phyloP scores from a whole-genome alignment of 2,329 filamentous ascomycete genomes.

The Xylariaceae sp. region DNA sequence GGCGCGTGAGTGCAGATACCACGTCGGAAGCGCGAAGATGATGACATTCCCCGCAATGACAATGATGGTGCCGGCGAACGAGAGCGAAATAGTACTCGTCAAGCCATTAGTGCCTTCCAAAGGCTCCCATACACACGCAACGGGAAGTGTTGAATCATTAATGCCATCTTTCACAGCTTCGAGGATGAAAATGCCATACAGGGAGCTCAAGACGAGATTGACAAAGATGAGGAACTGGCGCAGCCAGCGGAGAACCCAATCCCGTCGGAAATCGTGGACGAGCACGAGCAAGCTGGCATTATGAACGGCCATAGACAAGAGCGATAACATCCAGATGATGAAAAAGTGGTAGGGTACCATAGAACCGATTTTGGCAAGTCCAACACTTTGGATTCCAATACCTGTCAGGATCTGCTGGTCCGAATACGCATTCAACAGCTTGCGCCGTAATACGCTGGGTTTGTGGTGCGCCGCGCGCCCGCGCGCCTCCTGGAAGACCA shows the following conservation, averaged over 20 bases:
- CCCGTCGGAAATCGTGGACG: slow-evolving; percentile 68
- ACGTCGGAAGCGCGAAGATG: slow-evolving; percentile 65
- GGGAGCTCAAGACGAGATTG: slow-evolving; percentile 64
- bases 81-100: slow-evolving; percentile 51
- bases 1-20: slow-evolving; percentile 65
- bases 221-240: slow-evolving; percentile 69
- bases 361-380: slow-evolving; percentile 61
- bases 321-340: slow-evolving; percentile 70
- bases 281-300: slow-evolving; percentile 69
- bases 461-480: slow-evolving; percentile 39
- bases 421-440: slow-evolving; percentile 68
- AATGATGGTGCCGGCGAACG: slow-evolving; percentile 64
- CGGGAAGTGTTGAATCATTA: slow-evolving; percentile 59
- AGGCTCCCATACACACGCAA: slow-evolving; percentile 65
- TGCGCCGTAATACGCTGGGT: slow-evolving; percentile 62
- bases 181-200: slow-evolving; percentile 63
- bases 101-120: slow-evolving; percentile 41
- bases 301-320: slow-evolving; percentile 69
- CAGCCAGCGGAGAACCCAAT: slow-evolving; percentile 71
- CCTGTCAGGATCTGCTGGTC: slow-evolving; percentile 74
- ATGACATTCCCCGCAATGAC: slow-evolving; percentile 64
- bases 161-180: slow-evolving; percentile 59
- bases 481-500: slow-evolving; percentile 60
- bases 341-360: slow-evolving; percentile 74
- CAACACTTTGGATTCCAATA: slow-evolving; percentile 70